Evolutionary conservation across 2,329 filamentous ascomycete species (phyloP), one percentile per base, ranked within the genome.

Genomic region (Sarocladiaceae sp.): DNA sequence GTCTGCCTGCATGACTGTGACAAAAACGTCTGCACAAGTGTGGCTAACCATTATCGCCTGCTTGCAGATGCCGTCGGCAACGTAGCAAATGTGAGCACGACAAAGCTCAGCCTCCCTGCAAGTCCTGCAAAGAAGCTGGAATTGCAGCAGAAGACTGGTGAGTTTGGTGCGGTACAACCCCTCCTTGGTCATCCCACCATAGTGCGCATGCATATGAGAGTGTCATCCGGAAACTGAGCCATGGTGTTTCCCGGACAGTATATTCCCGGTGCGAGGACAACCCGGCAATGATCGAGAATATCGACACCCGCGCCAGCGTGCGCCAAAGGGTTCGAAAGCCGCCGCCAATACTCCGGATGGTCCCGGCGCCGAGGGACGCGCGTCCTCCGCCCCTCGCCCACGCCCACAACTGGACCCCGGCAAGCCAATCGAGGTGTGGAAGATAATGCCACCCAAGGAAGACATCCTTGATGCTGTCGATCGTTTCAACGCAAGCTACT

Each of bases 51-150:
- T 28, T 7, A 23, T 33, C 28, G 33, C 15, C 10, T 20, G 5
- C 36, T 28, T 52, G 15, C 50, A 78, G 76, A 68, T 82, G 78
- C 56, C 77, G 78, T 29, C 75, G 77, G 29, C 76, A 80, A 70
- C 73, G 78, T 54, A 79, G 75, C 61, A 82, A 80, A 65, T 82
- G 78, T 57, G 59, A 76, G 17, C 76, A 80, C 57, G 73, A 78
- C 8, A 75, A 71, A 49, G 70, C 66, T 3, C 63, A 65, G 20
- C 67, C 77, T 23, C 77, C 77, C 15, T 83, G 79, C 56, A 74
- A 77, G 53, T 68, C 75, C 4, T 83, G 79, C 56, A 61, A 64
- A 18, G 73, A 77, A 50, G 74, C 77, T 12, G 77, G 76, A n/a
- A 65, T 78, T 17, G 61, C 63, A 20, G 60, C 73, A 11, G 67